Conservation (phyloP, 441 rosid genomes). For the Erysimum cheiri region DNA sequence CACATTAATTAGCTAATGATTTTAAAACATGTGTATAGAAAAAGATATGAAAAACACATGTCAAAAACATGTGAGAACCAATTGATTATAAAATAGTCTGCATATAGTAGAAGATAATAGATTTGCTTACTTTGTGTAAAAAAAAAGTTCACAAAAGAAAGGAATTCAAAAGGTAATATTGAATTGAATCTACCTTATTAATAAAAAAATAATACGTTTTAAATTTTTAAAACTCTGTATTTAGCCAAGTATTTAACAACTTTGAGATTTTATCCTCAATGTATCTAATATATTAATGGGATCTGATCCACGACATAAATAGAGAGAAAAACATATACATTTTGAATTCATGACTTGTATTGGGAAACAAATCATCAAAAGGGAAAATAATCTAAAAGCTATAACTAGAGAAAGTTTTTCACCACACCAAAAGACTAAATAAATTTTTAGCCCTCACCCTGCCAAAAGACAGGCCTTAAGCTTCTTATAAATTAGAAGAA, state of each 20-base stretch:
- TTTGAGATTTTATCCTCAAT: neutral
- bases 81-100: neutral
- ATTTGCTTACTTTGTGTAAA: neutral
- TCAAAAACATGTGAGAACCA: neutral
- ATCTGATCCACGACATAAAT: neutral
- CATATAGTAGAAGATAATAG: neutral
- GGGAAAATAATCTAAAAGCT: neutral
- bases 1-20: neutral
- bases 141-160: neutral
- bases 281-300: neutral
- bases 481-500: constrained; percentile 35
- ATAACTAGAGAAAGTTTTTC: neutral
- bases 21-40: neutral
- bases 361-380: neutral
- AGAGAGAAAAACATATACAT: neutral
- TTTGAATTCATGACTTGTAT: neutral
- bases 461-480: constrained; percentile 1
- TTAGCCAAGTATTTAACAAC: constrained; percentile 7
- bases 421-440: neutral
- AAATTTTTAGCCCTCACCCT: neutral
- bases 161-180: neutral
- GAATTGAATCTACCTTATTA: neutral
- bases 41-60: constrained; percentile 3
- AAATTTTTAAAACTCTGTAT: neutral
- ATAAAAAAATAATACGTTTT: neutral